A percentile compares a stretch with the other conserved stretches of the same genome.
Evolutionary conservation across 176 grass and related monocot genomes (phyloP).

Genomic region (Saccharum spontaneum): DNA sequence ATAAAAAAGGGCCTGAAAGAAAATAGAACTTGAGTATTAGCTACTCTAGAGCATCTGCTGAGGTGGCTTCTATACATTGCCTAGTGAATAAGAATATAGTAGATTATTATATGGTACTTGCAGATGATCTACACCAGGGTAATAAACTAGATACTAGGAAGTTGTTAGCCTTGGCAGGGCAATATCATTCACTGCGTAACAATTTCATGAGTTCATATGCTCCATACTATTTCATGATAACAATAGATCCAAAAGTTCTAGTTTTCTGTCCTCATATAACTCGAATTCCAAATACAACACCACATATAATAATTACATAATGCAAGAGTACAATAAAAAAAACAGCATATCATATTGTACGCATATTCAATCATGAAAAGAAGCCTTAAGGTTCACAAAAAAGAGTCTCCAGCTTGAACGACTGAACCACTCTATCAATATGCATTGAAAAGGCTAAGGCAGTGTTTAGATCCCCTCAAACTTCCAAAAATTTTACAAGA

Average conservation of each 20-base stretch:
- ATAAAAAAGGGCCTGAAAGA: conserved; percentile 1
- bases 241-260: conserved; percentile 12
- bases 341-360: not conserved
- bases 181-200: not conserved
- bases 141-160: conserved; percentile 24
- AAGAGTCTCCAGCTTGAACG: not conserved
- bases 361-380: conserved; percentile 12
- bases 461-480: too few relatives aligned
- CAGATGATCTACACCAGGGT: conserved; percentile 4
- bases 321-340: conserved; percentile 21
- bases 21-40: conserved; percentile 27
- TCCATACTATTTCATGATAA: conserved; percentile 11
- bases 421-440: not conserved
- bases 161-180: not conserved
- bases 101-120: not conserved
- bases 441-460: not conserved
- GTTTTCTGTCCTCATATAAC: not conserved
- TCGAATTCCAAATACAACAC: conserved; percentile 16
- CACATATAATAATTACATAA: conserved; percentile 15
- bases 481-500: too few relatives aligned
- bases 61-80: not conserved
- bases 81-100: conserved; percentile 25
- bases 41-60: conserved; percentile 8
- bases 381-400: not conserved
- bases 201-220: conserved; percentile 19